Conservation (phyloP, 768 basidiomycete species). For the Mycena pura region DNA sequence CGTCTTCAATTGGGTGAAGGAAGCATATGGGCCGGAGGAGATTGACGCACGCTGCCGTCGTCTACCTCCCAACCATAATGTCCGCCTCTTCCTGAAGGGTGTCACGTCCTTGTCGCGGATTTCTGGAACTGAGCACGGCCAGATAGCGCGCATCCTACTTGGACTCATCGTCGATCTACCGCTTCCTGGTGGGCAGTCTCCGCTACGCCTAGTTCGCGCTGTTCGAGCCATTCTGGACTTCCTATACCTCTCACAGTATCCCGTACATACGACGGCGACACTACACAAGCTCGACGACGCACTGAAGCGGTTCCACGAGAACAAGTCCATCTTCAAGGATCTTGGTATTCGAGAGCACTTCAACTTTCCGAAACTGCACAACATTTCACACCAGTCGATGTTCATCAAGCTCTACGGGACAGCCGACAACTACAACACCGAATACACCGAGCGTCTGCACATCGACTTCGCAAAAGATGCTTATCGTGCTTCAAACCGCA, state of each 20-base stretch:
- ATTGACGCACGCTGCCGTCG: conserved; percentile 35
- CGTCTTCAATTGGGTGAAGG: conserved; percentile 31
- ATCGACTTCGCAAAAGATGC: conserved; percentile 38
- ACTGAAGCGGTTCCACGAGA: neutral
- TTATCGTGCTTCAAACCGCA: conserved; percentile 31
- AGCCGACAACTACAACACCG: conserved; percentile 42
- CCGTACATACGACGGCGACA: neutral
- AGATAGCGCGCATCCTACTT: conserved; percentile 5
- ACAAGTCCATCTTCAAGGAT: conserved; percentile 5
- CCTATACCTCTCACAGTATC: conserved; percentile 6
- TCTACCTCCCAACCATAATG: conserved; percentile 37
- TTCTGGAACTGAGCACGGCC: conserved; percentile 8
- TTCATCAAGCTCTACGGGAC: conserved; percentile 36
- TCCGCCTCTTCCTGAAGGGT: conserved; percentile 20
- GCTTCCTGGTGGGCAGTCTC: neutral
- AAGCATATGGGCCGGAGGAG: conserved; percentile 26
- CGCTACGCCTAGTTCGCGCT: neutral
- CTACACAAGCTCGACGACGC: neutral
- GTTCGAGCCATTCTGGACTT: conserved; percentile 12
- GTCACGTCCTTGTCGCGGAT: conserved; percentile 7
- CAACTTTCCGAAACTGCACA: conserved; percentile 46
- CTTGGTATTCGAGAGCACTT: conserved; percentile 39
- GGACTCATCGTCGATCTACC: conserved; percentile 11
- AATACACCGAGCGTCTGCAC: conserved; percentile 37
- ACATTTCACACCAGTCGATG: conserved; percentile 32